Base-by-base conservation (phyloP, 441 rosid genomes). In the Breynia disticha region DNA sequence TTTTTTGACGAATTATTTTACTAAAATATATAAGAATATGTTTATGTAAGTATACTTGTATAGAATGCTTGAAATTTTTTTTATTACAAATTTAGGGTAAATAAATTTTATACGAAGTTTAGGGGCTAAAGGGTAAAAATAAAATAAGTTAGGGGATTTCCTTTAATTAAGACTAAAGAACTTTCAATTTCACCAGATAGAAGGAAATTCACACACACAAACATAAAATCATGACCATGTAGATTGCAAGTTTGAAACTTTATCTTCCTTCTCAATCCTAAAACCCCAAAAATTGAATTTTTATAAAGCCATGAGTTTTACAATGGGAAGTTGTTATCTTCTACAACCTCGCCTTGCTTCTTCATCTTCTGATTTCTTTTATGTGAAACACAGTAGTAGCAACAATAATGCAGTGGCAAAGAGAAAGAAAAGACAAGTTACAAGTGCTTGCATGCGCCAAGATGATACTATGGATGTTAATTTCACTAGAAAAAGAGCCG, bases 321-420 rank as follows among this genome's bases (percentile, higher is more conserved):
- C 69, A 10, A 57, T 73, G 32, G 95, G 83, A 48, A 74, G 78
- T 72, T 67, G 80, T 57, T 74, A 59, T 61, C 72, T 70, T 32
- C 48, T 72, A 46, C 84, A 69, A 17, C 48, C 78, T 62, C 68
- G 62, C 18, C 62, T 19, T 54, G 63, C 72, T 19, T 24, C 54
- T 62, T 59, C 51, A 19, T 43, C 51, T 60, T 68, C 81, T 17
- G 52, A 62, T 20, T 56, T 55, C 44, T 56, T 78, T 46, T 54
- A 52, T 35, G 15, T 59, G 5, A 71, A 50, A 16, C 54, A 13
- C 43, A 32, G 13, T 38, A n/a, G 42, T 17, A n/a, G 42, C 16
- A 17, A 37, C 42, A 35, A 70, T 46, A 65, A 68, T 76, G 80
- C 57, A 13, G 70, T 57, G 48, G 46, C 67, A 48, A 71, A 55